Percentiles rank a stretch among this genome's conserved stretches.
phyloP scores from a whole-genome alignment of 192 early-diverging fungal genomes.

The Spizellomyces sp. region DNA sequence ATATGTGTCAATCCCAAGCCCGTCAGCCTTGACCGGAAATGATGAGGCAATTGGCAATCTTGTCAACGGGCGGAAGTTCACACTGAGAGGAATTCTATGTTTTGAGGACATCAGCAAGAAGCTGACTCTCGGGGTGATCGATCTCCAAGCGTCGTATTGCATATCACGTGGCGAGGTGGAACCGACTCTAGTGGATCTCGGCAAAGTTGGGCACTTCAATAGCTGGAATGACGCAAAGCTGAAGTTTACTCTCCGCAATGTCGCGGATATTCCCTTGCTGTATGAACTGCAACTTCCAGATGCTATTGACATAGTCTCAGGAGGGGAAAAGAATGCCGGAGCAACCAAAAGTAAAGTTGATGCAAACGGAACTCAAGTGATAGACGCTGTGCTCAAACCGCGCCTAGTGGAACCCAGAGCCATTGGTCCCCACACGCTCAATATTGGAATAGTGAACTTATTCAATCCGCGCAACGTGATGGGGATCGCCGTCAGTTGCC shows the following conservation, averaged over 20 bases:
- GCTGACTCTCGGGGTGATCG: constrained; percentile 58
- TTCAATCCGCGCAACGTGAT: constrained; percentile 67
- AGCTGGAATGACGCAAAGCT: constrained; percentile 67
- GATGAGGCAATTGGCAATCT: constrained; percentile 38
- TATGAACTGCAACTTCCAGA: constrained; percentile 61
- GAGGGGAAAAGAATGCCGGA: neutral
- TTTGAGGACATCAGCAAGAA: constrained; percentile 57
- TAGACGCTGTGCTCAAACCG: constrained; percentile 71
- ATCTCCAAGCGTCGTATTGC: constrained; percentile 63
- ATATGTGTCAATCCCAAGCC: constrained; percentile 56
- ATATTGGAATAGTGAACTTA: constrained; percentile 65
- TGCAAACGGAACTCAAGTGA: constrained; percentile 26
- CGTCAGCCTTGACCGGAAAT: constrained; percentile 36
- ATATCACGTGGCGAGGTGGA: constrained; percentile 60
- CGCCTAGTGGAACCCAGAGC: constrained; percentile 51
- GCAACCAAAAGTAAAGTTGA: neutral
- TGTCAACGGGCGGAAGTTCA: constrained; percentile 55
- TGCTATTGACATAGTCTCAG: constrained; percentile 45
- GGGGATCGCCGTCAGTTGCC: constrained; percentile 49
- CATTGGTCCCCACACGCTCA: constrained; percentile 50
- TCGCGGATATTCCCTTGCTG: constrained; percentile 60
- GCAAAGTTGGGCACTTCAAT: constrained; percentile 77
- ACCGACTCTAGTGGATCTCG: constrained; percentile 62
- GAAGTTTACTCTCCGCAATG: constrained; percentile 65
- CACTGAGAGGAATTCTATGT: constrained; percentile 58